These are phyloP conservation scores for Hypholoma sublateritium DNA, from an alignment of 768 basidiomycete genomes.

Conservation along the genomic window DNA sequence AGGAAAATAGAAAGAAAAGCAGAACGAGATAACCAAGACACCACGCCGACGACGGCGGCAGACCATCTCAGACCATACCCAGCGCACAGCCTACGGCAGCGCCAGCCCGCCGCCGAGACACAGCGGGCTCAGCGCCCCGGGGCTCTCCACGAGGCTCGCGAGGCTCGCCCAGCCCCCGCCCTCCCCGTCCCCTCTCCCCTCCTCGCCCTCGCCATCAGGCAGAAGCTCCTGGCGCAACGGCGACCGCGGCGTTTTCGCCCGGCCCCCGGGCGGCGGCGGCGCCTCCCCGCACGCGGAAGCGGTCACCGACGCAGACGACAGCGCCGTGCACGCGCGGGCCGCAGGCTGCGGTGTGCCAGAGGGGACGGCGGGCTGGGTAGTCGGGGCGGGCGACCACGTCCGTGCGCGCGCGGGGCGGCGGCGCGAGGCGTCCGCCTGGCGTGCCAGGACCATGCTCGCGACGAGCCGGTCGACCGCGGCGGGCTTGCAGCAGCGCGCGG, in stretches of 20 bases:
- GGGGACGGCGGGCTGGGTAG: neutral
- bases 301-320: neutral
- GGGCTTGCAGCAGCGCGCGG: no score
- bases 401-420: slow-evolving; percentile 8
- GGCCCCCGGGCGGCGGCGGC: neutral
- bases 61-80: no score
- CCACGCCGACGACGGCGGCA: no score
- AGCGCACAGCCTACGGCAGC: no score
- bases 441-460: slow-evolving; percentile 38
- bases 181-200: slow-evolving; percentile 7
- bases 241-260: slow-evolving; percentile 16
- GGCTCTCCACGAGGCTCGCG: slow-evolving; percentile 11
- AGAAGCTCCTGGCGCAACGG: slow-evolving; percentile 21
- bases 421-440: slow-evolving; percentile 22
- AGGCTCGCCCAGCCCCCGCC: neutral
- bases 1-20: neutral
- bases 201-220: slow-evolving; percentile 8
- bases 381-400: slow-evolving; percentile 6
- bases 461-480: slow-evolving; percentile 35
- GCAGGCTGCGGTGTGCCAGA: neutral
- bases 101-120: neutral
- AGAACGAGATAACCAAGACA: neutral
- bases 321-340: no score
- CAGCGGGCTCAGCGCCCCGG: slow-evolving; percentile 18
- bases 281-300: neutral